phyloP scores from a whole-genome alignment of 2,329 filamentous ascomycete genomes.

The Ceratocystis smalleyi region DNA sequence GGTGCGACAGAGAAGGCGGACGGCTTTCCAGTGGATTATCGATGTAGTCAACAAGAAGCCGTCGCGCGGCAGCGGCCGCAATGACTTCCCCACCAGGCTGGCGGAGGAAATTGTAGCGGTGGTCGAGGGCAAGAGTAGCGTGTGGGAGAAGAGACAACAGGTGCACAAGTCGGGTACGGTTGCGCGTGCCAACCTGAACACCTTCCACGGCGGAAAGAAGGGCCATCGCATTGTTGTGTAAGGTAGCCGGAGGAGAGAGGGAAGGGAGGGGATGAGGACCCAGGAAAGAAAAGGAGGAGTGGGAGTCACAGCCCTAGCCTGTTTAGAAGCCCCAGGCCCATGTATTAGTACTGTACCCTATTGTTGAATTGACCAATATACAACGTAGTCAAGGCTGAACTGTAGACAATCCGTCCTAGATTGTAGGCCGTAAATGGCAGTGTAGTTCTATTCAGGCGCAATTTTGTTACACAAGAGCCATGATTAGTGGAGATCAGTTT shows the following conservation, averaged over 20 bases:
- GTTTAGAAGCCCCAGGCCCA: not conserved
- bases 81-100: conserved; percentile 59
- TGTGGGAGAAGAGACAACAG: conserved; percentile 67
- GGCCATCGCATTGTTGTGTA: conserved; percentile 16
- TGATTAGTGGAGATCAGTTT: not conserved
- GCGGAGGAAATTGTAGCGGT: conserved; percentile 78
- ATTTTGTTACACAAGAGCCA: not conserved
- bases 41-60: conserved; percentile 66
- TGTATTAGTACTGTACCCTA: conserved; percentile 17
- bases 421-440: too few species aligned
- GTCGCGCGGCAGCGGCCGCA: conserved; percentile 53
- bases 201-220: conserved; percentile 16
- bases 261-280: not conserved
- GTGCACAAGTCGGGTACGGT: conserved; percentile 71
- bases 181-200: conserved; percentile 54
- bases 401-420: too few species aligned
- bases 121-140: conserved; percentile 65
- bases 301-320: too few species aligned
- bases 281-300: not conserved
- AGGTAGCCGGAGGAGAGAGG: not conserved
- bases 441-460: too few species aligned
- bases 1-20: conserved; percentile 58
- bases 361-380: not conserved
- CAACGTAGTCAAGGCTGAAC: not conserved
- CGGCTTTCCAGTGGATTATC: conserved; percentile 78